These are phyloP conservation scores for Venturia aucupariae DNA, from an alignment of 2,329 filamentous ascomycete species.

Conservation along the genomic window DNA sequence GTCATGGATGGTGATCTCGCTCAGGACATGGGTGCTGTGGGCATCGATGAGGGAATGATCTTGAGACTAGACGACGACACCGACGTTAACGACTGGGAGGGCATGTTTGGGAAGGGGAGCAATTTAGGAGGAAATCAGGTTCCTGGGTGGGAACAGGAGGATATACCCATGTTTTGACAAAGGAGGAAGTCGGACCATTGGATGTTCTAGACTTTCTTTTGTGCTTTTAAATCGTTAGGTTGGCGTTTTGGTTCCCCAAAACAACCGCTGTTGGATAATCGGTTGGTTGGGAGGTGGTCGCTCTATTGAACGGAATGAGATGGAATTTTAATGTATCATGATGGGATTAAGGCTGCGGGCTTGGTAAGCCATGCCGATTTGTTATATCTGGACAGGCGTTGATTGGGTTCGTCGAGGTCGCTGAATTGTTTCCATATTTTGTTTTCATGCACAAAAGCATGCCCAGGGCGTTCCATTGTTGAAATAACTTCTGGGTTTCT, in stretches of 20 bases:
- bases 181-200: not conserved
- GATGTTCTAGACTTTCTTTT: not conserved
- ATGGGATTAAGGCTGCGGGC: not conserved
- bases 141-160: slow-evolving; percentile 10
- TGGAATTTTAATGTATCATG: slow-evolving; percentile 1
- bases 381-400: not conserved
- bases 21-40: not conserved
- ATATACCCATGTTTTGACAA: slow-evolving; percentile 8
- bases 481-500: not conserved
- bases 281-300: not conserved
- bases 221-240: not conserved
- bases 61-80: slow-evolving; percentile 6
- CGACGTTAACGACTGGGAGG: slow-evolving; percentile 12
- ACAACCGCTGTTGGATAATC: not conserved
- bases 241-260: not conserved
- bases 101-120: slow-evolving; percentile 12
- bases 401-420: not conserved
- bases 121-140: not conserved
- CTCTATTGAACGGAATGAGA: not conserved
- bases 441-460: slow-evolving; percentile 4
- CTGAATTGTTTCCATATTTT: not conserved
- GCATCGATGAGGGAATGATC: slow-evolving; percentile 1
- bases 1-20: slow-evolving; percentile 10
- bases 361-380: not conserved
- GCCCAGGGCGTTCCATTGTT: not conserved